These are phyloP conservation scores for Lipomyces kockii DNA, from an alignment of 805 yeast genomes.

Conservation along the genomic window DNA sequence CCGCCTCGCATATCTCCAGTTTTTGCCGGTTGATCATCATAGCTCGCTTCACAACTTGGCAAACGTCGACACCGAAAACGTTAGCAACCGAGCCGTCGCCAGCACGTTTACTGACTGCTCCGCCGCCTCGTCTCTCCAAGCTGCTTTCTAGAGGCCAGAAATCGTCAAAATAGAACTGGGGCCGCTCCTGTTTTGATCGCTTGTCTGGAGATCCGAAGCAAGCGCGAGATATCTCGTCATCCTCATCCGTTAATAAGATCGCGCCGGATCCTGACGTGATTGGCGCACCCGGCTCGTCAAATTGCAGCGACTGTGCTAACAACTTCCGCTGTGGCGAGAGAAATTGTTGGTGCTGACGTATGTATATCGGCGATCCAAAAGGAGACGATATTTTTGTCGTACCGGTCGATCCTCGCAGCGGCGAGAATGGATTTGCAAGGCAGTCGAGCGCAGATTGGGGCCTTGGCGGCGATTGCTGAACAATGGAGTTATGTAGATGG, in stretches of 20 bases:
- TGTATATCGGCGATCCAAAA: conserved; percentile 28
- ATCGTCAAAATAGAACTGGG: conserved; percentile 39
- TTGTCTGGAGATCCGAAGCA: conserved; percentile 49
- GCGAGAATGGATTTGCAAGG: conserved; percentile 17
- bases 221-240: conserved; percentile 44
- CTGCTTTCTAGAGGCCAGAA: conserved; percentile 30
- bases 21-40: conserved; percentile 29
- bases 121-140: conserved; percentile 17
- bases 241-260: conserved; percentile 35
- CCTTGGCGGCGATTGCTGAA: conserved; percentile 12
- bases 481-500: background rate
- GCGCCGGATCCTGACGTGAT: conserved; percentile 27
- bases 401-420: conserved; percentile 19
- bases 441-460: background rate
- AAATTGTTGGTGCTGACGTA: conserved; percentile 22
- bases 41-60: conserved; percentile 56
- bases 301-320: conserved; percentile 28
- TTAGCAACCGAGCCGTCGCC: conserved; percentile 48
- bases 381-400: conserved; percentile 16
- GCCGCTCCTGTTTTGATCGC: conserved; percentile 33
- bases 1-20: background rate
- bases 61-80: conserved; percentile 63
- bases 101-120: conserved; percentile 13
- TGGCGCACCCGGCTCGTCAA: conserved; percentile 23
- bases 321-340: conserved; percentile 34